Percentiles rank a stretch among this genome's conserved stretches.
phyloP scores from a whole-genome alignment of 2,329 filamentous ascomycete species.

The Davidsoniella virescens region DNA sequence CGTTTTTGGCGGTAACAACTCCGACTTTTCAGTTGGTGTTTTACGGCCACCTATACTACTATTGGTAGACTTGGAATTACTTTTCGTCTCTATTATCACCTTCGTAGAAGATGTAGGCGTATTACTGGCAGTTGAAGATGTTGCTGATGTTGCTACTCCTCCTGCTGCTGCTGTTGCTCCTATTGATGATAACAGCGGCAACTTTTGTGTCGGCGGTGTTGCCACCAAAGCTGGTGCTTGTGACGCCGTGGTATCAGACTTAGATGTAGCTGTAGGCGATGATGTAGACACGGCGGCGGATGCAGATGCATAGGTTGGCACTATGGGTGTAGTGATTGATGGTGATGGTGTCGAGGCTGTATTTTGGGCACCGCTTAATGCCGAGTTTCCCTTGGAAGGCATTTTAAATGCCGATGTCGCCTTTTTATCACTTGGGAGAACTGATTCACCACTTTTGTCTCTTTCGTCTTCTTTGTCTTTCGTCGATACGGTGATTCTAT shows the following conservation, averaged over 20 bases:
- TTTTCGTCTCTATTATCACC: neutral
- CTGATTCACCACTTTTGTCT: neutral
- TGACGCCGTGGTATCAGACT: neutral
- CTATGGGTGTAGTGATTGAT: neutral
- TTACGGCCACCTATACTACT: neutral
- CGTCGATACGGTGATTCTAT: neutral
- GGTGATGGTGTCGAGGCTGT: slow-evolving; percentile 1
- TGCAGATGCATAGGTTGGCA: no score
- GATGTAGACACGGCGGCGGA: neutral
- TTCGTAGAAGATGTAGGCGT: neutral
- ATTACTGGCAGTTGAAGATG: neutral
- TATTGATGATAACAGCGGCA: neutral
- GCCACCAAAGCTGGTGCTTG: neutral
- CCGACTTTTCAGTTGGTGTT: slow-evolving; percentile 16
- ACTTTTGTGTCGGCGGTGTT: neutral
- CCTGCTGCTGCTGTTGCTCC: slow-evolving; percentile 18
- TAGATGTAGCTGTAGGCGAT: neutral
- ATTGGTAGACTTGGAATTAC: neutral
- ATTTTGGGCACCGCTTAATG: slow-evolving; percentile 3
- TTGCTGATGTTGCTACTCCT: neutral
- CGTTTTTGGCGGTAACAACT: slow-evolving; percentile 16
- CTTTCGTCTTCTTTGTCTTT: neutral
- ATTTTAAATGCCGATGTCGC: slow-evolving; percentile 4
- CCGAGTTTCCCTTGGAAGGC: slow-evolving; percentile 9
- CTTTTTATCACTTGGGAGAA: neutral